Evolutionary conservation across 768 basidiomycete species (phyloP).

Genomic region (Psilocybe tampanensis): DNA sequence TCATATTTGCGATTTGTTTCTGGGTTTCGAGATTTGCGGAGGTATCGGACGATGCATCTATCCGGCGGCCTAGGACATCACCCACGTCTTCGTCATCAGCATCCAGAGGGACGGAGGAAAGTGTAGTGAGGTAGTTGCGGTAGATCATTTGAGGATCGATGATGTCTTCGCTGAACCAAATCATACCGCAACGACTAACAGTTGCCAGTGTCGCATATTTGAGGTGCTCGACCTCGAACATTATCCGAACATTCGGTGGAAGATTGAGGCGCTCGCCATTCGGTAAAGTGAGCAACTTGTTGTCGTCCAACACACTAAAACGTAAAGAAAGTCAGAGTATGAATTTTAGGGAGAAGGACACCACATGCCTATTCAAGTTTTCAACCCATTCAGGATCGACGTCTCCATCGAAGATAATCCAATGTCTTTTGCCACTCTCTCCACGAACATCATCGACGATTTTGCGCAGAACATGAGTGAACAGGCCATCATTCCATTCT

Average conservation of each 20-base stretch:
- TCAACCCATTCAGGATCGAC: conserved; percentile 99
- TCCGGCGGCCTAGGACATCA: conserved; percentile 64
- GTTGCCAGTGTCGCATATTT: conserved; percentile 97
- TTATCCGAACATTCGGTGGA: conserved; percentile 95
- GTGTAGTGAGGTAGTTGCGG: conserved; percentile 79
- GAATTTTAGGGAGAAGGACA: not conserved
- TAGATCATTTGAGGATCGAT: conserved; percentile 92
- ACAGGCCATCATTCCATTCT: conserved; percentile 99
- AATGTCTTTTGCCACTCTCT: conserved; percentile 94
- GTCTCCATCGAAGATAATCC: conserved; percentile 99
- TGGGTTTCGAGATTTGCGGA: conserved; percentile 75
- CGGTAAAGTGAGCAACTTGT: conserved; percentile 94
- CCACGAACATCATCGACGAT: conserved; percentile 99
- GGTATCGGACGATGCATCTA: conserved; percentile 51
- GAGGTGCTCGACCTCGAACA: conserved; percentile 99
- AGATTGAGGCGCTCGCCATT: conserved; percentile 98
- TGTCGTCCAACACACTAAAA: conserved; percentile 93
- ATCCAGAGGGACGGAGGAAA: conserved; percentile 77
- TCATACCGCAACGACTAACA: conserved; percentile 99
- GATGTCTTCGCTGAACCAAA: conserved; percentile 99
- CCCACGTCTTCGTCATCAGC: conserved; percentile 83
- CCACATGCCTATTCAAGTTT: conserved; percentile 90
- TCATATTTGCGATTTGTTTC: conserved; percentile 68
- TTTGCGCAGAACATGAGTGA: conserved; percentile 96
- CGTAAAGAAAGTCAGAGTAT: not conserved